phyloP scores from a whole-genome alignment of 1,139 yeast genomes.

The Blastobotrys proliferans region DNA sequence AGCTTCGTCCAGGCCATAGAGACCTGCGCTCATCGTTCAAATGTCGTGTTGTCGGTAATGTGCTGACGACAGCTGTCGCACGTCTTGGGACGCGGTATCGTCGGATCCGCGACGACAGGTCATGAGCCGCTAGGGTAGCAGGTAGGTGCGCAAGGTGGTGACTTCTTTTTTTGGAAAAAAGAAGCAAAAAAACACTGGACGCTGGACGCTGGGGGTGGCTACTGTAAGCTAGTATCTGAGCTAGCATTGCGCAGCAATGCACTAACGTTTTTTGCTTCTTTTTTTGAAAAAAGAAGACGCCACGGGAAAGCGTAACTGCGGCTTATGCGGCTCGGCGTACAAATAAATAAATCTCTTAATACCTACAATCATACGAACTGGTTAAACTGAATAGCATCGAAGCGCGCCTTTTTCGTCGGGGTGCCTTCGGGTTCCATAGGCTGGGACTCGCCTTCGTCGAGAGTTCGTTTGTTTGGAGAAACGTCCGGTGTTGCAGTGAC shows the following conservation, averaged over 20 bases:
- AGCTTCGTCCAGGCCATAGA: constrained; percentile 65
- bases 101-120: no score
- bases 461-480: constrained; percentile 1
- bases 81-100: no score
- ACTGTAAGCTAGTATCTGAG: neutral
- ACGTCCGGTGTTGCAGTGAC: neutral
- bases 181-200: neutral
- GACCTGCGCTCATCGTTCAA: constrained; percentile 35
- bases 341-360: no score
- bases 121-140: no score
- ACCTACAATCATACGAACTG: no score
- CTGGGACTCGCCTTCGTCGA: neutral
- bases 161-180: neutral
- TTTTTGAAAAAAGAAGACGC: no score
- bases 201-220: neutral
- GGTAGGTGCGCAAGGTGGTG: no score
- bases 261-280: no score
- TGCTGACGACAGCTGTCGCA: neutral
- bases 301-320: neutral
- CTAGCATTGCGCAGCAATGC: no score
- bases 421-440: neutral
- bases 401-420: neutral
- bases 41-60: neutral
- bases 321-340: no score
- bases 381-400: no score